A percentile compares a stretch with the other conserved stretches of the same genome.
phyloP scores from a whole-genome alignment of 1,139 yeast species.

The Blastobotrys apis region DNA sequence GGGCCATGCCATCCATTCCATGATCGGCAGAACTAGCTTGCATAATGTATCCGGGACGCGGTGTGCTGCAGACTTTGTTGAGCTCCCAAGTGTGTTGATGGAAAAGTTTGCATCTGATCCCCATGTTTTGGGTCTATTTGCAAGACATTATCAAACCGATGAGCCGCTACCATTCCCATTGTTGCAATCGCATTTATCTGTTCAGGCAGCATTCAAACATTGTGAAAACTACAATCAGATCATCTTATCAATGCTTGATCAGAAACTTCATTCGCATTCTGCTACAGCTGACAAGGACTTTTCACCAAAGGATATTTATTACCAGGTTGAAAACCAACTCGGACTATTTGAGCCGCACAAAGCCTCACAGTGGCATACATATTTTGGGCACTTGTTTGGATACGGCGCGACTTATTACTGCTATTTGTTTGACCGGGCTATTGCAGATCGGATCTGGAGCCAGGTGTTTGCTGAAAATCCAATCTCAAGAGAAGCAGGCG shows the following conservation, averaged over 20 bases:
- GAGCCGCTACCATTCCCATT: slow-evolving; percentile 52
- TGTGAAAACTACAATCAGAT: slow-evolving; percentile 85
- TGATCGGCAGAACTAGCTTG: slow-evolving; percentile 84
- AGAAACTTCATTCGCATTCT: slow-evolving; percentile 55
- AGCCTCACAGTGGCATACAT: slow-evolving; percentile 86
- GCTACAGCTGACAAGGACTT: slow-evolving; percentile 34
- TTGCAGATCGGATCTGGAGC: slow-evolving; percentile 82
- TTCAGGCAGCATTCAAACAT: slow-evolving; percentile 52
- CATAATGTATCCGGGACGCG: slow-evolving; percentile 95
- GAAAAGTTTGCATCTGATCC: slow-evolving; percentile 86
- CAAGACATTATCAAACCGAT: slow-evolving; percentile 68
- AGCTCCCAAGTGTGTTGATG: slow-evolving; percentile 91
- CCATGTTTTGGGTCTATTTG: slow-evolving; percentile 67
- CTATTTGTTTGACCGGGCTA: slow-evolving; percentile 85
- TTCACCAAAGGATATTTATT: slow-evolving; percentile 59
- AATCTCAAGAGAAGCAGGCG: slow-evolving; percentile 67
- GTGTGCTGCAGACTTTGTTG: slow-evolving; percentile 95
- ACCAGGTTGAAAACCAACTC: slow-evolving; percentile 51
- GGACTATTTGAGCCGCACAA: slow-evolving; percentile 35
- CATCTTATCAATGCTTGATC: slow-evolving; percentile 87
- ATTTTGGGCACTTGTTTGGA: slow-evolving; percentile 87
- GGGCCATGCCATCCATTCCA: slow-evolving; percentile 99
- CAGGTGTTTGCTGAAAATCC: slow-evolving; percentile 62
- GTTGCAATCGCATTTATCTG: slow-evolving; percentile 49
- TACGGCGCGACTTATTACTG: slow-evolving; percentile 95